These are phyloP conservation scores for Starmerella asiatica DNA, from an alignment of 805 yeast species.

Conservation along the genomic window DNA sequence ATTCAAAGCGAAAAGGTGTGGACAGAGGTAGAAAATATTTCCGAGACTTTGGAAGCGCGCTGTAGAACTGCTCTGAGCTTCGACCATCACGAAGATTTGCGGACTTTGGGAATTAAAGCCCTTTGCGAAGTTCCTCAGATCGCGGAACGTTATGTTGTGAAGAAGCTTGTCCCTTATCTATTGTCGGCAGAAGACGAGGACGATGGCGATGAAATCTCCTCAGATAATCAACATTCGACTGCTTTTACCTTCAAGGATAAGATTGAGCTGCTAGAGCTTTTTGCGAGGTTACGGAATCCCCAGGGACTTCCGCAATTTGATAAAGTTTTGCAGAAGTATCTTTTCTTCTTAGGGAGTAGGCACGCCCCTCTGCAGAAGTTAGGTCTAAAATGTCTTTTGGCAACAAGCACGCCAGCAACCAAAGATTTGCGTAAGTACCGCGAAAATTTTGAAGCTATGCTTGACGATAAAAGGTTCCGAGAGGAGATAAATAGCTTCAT, in stretches of 20 bases:
- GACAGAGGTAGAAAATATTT: not conserved
- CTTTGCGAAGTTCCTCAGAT: constrained; percentile 46
- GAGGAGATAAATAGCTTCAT: constrained; percentile 68
- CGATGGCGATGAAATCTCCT: constrained; percentile 1
- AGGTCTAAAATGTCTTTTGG: constrained; percentile 57
- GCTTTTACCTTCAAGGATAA: constrained; percentile 21
- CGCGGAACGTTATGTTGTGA: constrained; percentile 49
- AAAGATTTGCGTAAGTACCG: constrained; percentile 43
- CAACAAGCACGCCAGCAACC: constrained; percentile 41
- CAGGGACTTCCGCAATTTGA: constrained; percentile 40
- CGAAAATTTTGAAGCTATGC: constrained; percentile 56
- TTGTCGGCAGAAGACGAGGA: constrained; percentile 22
- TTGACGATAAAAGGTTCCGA: constrained; percentile 71
- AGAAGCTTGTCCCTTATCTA: constrained; percentile 45
- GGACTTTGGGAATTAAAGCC: constrained; percentile 46
- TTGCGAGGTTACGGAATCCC: constrained; percentile 52
- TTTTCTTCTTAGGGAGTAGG: constrained; percentile 48
- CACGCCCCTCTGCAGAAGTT: constrained; percentile 50
- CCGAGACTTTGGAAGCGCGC: constrained; percentile 1
- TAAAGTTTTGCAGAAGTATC: constrained; percentile 40
- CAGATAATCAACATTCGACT: not conserved
- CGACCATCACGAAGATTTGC: constrained; percentile 24
- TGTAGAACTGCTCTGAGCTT: constrained; percentile 1
- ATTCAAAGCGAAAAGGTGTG: not conserved
- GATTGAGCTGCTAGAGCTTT: constrained; percentile 40